Percentiles rank a stretch among this genome's conserved stretches.
Conservation (phyloP, 23 red algal genomes). For the Chondrus crispus region DNA sequence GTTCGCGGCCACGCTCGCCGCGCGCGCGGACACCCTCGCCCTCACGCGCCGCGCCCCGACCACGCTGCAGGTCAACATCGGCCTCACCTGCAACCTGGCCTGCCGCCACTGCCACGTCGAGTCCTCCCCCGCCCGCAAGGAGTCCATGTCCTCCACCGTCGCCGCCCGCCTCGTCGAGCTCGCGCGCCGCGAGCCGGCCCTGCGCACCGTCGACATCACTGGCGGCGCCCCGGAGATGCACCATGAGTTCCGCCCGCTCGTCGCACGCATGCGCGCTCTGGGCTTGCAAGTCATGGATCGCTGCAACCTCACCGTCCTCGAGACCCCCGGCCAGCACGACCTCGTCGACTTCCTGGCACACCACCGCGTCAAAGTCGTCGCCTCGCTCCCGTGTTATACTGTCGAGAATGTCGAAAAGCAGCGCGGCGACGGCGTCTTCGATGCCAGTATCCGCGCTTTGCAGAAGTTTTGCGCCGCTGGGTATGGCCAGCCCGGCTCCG, state of each 20-base stretch:
- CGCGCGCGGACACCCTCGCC: not conserved
- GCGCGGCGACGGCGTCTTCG: constrained; percentile 84
- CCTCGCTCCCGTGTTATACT: constrained; percentile 91
- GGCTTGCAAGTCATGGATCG: constrained; percentile 77
- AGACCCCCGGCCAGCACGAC: constrained; percentile 48
- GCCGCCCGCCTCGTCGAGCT: constrained; percentile 83
- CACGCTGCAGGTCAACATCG: constrained; percentile 96
- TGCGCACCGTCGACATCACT: constrained; percentile 88
- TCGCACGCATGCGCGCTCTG: constrained; percentile 25
- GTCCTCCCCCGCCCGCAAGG: constrained; percentile 80
- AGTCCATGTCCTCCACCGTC: constrained; percentile 75
- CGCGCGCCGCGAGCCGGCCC: not conserved
- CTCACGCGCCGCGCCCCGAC: constrained; percentile 22
- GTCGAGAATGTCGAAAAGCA: constrained; percentile 85
- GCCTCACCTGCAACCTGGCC: constrained; percentile 93
- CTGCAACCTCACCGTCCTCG: constrained; percentile 90
- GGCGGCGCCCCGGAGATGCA: constrained; percentile 99
- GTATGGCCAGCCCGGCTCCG: constrained; percentile 53
- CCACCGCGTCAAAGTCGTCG: constrained; percentile 78
- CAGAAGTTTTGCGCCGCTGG: constrained; percentile 73
- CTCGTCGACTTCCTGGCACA: constrained; percentile 68
- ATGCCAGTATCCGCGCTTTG: constrained; percentile 72
- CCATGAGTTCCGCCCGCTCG: constrained; percentile 69
- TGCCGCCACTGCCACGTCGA: constrained; percentile 98
- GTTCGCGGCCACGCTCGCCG: not conserved